Evolutionary conservation across 176 grass and related monocot genomes (phyloP).

Genomic region (Musa troglodytarum): DNA sequence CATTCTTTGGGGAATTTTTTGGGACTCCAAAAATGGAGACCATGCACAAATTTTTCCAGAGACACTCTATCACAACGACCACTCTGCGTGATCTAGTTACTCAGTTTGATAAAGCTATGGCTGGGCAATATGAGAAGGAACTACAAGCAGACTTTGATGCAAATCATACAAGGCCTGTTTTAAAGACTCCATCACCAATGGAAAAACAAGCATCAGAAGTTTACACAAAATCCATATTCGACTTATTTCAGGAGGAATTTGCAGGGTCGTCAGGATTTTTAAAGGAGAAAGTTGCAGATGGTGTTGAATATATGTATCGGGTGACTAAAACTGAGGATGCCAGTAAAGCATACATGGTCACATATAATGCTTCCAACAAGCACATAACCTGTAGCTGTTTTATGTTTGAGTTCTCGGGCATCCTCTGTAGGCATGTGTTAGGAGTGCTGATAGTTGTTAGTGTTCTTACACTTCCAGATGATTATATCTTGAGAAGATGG

Average conservation of each 20-base stretch:
- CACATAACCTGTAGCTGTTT: conserved; percentile 37
- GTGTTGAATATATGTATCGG: conserved; percentile 26
- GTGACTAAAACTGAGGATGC: conserved; percentile 27
- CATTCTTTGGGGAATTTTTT: conserved; percentile 38
- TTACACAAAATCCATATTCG: conserved; percentile 47
- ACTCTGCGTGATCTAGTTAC: conserved; percentile 38
- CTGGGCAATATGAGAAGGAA: conserved; percentile 40
- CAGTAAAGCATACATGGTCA: conserved; percentile 33
- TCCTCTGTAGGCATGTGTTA: conserved; percentile 35
- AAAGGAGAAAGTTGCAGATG: conserved; percentile 27
- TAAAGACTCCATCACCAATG: conserved; percentile 43
- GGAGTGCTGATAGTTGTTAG: conserved; percentile 30
- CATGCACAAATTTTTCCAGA: conserved; percentile 51
- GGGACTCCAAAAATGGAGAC: conserved; percentile 35
- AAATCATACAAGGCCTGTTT: conserved; percentile 27
- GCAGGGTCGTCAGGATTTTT: conserved; percentile 31
- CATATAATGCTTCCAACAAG: conserved; percentile 29
- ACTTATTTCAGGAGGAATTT: conserved; percentile 47
- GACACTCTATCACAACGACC: conserved; percentile 48
- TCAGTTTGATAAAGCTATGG: conserved; percentile 56
- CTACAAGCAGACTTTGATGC: conserved; percentile 31
- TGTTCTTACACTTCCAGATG: conserved; percentile 27
- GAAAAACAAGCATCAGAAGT: conserved; percentile 56
- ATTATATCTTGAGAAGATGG: conserved; percentile 43
- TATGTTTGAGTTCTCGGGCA: conserved; percentile 47